These are phyloP conservation scores for Mortierella sp. DNA, from an alignment of 371 early-diverging fungal genomes.

Conservation along the genomic window DNA sequence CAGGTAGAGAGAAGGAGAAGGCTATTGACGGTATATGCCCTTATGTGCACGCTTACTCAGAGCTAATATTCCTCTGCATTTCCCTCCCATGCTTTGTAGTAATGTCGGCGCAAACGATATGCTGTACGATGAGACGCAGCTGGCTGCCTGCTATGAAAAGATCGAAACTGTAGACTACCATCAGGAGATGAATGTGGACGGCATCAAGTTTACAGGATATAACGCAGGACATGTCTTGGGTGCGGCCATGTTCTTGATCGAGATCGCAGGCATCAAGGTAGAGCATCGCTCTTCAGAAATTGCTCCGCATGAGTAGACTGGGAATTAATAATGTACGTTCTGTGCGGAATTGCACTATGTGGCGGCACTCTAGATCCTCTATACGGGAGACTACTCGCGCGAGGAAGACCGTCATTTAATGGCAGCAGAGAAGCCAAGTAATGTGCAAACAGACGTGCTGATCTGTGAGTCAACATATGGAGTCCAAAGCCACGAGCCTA, in stretches of 20 bases:
- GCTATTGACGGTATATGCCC: too few species aligned
- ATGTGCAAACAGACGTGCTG: slow-evolving; percentile 89
- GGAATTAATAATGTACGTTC: too few species aligned
- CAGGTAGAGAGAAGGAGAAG: slow-evolving; percentile 60
- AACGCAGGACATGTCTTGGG: slow-evolving; percentile 99
- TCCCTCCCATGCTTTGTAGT: slow-evolving; percentile 52
- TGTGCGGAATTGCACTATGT: too few species aligned
- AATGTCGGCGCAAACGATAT: slow-evolving; percentile 89
- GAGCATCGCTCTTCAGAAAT: too few species aligned
- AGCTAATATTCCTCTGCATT: not conserved
- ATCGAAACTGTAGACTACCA: slow-evolving; percentile 99
- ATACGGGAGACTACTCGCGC: slow-evolving; percentile 99
- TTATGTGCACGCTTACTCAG: not conserved
- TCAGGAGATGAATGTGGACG: slow-evolving; percentile 96
- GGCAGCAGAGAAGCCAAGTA: slow-evolving; percentile 96
- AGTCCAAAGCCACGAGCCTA: slow-evolving; percentile 97
- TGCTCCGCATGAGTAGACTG: too few species aligned
- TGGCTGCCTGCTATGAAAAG: slow-evolving; percentile 90
- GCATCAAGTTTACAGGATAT: slow-evolving; percentile 96
- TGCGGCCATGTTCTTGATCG: slow-evolving; percentile 99
- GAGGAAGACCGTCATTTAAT: slow-evolving; percentile 99
- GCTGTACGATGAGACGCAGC: slow-evolving; percentile 96
- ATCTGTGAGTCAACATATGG: slow-evolving; percentile 99
- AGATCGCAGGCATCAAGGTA: slow-evolving; percentile 95
- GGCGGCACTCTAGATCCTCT: slow-evolving; percentile 79